Evolutionary conservation across 352 stramenopile genomes (phyloP), one percentile per base, ranked within the genome.

Genomic region (Pythium insidiosum): DNA sequence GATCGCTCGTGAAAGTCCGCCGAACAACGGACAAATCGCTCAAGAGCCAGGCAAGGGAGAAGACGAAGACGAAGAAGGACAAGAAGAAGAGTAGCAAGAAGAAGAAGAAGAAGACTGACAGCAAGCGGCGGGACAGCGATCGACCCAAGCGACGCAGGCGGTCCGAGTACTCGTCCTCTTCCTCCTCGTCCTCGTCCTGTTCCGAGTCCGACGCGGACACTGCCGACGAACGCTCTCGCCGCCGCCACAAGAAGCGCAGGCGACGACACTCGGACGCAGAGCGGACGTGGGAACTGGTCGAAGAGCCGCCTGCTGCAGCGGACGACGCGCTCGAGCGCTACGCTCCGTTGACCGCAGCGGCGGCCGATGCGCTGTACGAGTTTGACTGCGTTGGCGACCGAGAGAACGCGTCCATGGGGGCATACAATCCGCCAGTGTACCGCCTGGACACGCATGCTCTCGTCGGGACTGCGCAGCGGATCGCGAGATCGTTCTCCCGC

Each of bases 401-500:
- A 11, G 68, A 91, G 2, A 94, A 94, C 39, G 31, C 33, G 0
- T 72, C 73, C 2, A 54, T 82, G 12, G 85, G 84, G 39, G 60
- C 46, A n/a, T 53, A 82, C 16, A 74, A 91, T 18, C 66, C 71
- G 28, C 81, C 78, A 2, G 31, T 83, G 15, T 91, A 88, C 33
- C 23, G 50, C 11, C 58, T 90, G 28, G 71, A 61, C 21, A 83
- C 72, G n/a, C 50, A 56, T 22, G 56, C 63, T 0, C 72, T 67
- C 18, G 11, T 88, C 4, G 35, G 67, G 12, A 73, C 63, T n/a
- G 69, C 73, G 15, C 24, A 45, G 39, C 79, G 73, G 69, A 38
- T 73, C 43, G 33, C 46, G 58, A 41, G 46, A 50, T 5, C n/a
- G n/a, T n/a, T n/a, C n/a, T n/a, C n/a, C n/a, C n/a, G n/a, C n/a